A percentile compares a stretch with the other conserved stretches of the same genome.
Evolutionary conservation across 768 basidiomycete genomes (phyloP).

Genomic region (Mycena vulgaris): DNA sequence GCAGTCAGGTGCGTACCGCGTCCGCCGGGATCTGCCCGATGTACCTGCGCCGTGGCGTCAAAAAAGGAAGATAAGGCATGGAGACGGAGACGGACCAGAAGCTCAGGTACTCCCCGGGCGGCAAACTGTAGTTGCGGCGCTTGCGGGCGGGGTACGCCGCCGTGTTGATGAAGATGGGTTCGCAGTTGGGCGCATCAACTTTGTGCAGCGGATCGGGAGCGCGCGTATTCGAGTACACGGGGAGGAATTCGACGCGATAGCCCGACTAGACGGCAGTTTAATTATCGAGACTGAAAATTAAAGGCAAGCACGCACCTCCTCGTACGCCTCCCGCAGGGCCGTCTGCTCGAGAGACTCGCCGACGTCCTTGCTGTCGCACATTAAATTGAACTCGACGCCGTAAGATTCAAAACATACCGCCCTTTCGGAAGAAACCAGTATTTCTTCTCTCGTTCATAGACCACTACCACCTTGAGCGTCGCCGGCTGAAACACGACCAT

Average conservation of each 20-base stretch:
- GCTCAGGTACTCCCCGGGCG: conserved; percentile 68
- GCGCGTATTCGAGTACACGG: conserved; percentile 56
- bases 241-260: conserved; percentile 63
- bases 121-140: conserved; percentile 27
- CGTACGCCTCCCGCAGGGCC: conserved; percentile 76
- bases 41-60: conserved; percentile 1
- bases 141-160: conserved; percentile 29
- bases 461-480: conserved; percentile 66
- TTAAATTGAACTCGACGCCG: neutral
- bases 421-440: conserved; percentile 77
- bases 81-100: conserved; percentile 70
- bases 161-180: conserved; percentile 62
- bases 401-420: conserved; percentile 21
- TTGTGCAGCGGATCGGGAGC: conserved; percentile 58
- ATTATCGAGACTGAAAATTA: neutral
- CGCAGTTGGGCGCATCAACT: conserved; percentile 46
- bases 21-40: conserved; percentile 57
- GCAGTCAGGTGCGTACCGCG: conserved; percentile 58
- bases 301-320: conserved; percentile 62
- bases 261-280: conserved; percentile 60
- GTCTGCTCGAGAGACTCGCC: conserved; percentile 74
- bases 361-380: conserved; percentile 65
- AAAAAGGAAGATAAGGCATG: conserved; percentile 30
- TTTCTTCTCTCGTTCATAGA: conserved; percentile 56
- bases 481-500: conserved; percentile 77